Conservation (phyloP, 23 red algal species). For the Gracilaria vermiculophylla region DNA sequence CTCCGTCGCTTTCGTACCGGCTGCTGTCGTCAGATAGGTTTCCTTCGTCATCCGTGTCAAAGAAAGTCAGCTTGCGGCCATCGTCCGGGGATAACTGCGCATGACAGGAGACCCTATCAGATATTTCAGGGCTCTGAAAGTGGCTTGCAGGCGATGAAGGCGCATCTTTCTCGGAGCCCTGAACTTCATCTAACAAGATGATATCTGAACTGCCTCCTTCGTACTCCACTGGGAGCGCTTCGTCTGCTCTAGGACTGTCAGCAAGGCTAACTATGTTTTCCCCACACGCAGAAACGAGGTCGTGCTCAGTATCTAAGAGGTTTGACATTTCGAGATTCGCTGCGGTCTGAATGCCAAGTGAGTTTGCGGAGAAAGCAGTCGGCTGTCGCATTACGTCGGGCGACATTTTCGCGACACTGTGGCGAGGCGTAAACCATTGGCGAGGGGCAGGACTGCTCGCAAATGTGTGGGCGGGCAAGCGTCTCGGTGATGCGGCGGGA, state of each 20-base stretch:
- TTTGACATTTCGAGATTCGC: neutral
- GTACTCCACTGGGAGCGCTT: neutral
- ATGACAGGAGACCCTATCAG: neutral
- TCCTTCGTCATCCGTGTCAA: neutral
- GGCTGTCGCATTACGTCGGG: neutral
- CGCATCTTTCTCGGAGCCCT: neutral
- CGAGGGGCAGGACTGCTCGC: neutral
- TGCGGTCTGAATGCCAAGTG: neutral
- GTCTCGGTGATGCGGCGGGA: neutral
- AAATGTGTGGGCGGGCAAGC: neutral
- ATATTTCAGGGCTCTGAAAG: slow-evolving; percentile 12
- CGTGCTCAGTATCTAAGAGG: neutral
- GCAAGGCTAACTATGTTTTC: neutral
- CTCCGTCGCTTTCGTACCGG: neutral
- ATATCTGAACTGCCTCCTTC: neutral
- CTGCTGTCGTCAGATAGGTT: slow-evolving; percentile 8
- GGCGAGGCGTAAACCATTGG: neutral
- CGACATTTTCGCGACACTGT: neutral
- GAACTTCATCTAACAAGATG: neutral
- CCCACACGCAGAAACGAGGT: neutral
- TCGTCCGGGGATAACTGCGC: neutral
- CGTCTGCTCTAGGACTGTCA: neutral
- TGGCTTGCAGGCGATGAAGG: neutral
- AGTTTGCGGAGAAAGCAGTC: neutral
- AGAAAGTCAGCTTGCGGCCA: neutral